phyloP scores from a whole-genome alignment of 2,329 filamentous ascomycete genomes.

The Neofusicoccum sp. region DNA sequence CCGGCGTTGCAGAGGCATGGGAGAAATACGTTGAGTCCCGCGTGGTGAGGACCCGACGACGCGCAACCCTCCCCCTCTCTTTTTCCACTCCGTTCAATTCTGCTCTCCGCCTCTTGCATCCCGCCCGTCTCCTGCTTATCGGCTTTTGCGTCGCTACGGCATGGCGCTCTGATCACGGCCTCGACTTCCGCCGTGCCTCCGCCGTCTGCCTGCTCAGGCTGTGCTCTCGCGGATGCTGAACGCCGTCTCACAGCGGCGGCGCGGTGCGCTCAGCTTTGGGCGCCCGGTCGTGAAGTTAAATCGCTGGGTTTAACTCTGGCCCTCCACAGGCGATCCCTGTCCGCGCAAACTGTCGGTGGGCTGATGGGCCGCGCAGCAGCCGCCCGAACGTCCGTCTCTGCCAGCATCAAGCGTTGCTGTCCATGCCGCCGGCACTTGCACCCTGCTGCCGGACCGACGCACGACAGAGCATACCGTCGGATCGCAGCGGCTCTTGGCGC shows the following conservation, averaged over 20 bases:
- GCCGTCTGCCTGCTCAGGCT: not conserved
- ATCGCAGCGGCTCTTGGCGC: not conserved
- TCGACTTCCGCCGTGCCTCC: not conserved
- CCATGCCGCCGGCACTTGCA: not conserved
- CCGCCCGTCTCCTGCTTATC: not conserved
- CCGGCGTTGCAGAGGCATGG: not conserved
- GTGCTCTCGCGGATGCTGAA: not conserved
- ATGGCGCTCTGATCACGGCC: too few relatives aligned
- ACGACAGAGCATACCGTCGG: not conserved
- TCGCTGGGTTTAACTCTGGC: not conserved
- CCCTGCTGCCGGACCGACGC: not conserved
- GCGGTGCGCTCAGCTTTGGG: slow-evolving; percentile 1
- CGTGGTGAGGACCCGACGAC: not conserved
- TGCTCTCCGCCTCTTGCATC: not conserved
- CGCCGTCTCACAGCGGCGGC: slow-evolving; percentile 1
- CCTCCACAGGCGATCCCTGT: not conserved
- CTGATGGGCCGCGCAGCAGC: not conserved
- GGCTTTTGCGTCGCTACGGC: too few relatives aligned
- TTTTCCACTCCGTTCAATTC: not conserved
- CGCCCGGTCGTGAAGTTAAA: not conserved
- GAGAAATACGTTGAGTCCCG: not conserved
- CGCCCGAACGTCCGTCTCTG: not conserved
- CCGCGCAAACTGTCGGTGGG: not conserved
- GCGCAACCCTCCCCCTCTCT: too few relatives aligned
- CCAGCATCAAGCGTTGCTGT: not conserved